Conservation (phyloP, 2,329 filamentous ascomycete genomes). For the Colletotrichum higginsianum region DNA sequence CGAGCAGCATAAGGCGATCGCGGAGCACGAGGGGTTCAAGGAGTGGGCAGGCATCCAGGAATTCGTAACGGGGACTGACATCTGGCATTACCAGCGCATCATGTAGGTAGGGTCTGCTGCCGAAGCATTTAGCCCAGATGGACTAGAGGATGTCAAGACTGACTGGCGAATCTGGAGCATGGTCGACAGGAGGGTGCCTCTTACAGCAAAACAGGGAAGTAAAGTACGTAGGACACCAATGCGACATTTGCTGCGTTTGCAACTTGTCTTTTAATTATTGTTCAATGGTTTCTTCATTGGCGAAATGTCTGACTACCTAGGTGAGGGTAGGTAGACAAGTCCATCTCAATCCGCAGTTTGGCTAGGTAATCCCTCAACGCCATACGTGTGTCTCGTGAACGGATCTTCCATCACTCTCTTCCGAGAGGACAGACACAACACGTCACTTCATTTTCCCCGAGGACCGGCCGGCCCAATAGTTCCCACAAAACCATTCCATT, state of each 20-base stretch:
- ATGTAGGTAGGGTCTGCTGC: slow-evolving; percentile 41
- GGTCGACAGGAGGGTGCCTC: not conserved
- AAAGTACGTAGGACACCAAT: not conserved
- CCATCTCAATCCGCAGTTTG: slow-evolving; percentile 58
- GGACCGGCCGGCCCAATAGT: slow-evolving; percentile 32
- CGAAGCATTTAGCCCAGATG: not conserved
- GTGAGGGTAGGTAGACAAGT: slow-evolving; percentile 25
- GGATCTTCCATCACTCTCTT: slow-evolving; percentile 8
- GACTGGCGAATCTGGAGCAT: not conserved
- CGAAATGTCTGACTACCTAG: slow-evolving; percentile 47
- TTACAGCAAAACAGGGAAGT: not conserved
- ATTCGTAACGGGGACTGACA: slow-evolving; percentile 45
- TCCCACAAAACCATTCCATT: slow-evolving; percentile 37
- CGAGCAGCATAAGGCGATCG: slow-evolving; percentile 52
- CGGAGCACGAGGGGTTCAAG: slow-evolving; percentile 45
- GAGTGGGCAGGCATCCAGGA: slow-evolving; percentile 46
- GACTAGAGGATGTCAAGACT: not conserved
- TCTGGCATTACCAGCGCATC: slow-evolving; percentile 52
- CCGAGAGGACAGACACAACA: slow-evolving; percentile 6
- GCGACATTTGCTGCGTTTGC: not conserved
- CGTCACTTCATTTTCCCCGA: slow-evolving; percentile 19
- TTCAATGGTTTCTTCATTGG: slow-evolving; percentile 41
- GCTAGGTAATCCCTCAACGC: slow-evolving; percentile 68
- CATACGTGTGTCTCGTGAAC: slow-evolving; percentile 54
- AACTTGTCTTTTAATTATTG: slow-evolving; percentile 42